Percentiles rank a stretch among this genome's conserved stretches.
These are phyloP conservation scores for Cercophora sp. DNA, from an alignment of 495 filamentous ascomycete species.

Conservation along the genomic window DNA sequence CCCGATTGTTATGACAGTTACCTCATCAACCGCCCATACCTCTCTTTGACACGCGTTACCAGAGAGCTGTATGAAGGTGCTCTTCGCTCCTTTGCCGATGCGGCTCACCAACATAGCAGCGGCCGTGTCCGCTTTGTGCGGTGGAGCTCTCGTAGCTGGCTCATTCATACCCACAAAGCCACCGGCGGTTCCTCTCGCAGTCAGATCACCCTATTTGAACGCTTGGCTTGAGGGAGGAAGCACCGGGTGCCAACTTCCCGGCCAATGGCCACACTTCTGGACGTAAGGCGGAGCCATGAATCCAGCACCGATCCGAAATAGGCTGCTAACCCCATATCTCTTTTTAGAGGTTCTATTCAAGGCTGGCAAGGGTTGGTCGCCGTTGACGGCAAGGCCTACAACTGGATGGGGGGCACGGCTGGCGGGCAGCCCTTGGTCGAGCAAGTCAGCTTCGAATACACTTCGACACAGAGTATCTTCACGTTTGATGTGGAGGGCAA, in stretches of 20 bases:
- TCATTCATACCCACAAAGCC: background rate
- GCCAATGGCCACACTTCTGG: constrained; percentile 26
- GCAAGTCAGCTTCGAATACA: constrained; percentile 63
- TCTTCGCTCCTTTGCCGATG: background rate
- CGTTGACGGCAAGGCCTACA: constrained; percentile 50
- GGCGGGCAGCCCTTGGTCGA: constrained; percentile 43
- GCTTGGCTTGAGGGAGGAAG: constrained; percentile 29
- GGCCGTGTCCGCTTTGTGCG: background rate
- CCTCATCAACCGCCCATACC: too few species aligned
- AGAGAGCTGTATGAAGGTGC: too few species aligned
- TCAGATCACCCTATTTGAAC: constrained; percentile 29
- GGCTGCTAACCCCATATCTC: constrained; percentile 40
- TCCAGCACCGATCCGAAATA: background rate
- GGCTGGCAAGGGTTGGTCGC: constrained; percentile 71
- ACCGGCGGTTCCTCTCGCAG: constrained; percentile 6
- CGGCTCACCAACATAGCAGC: background rate
- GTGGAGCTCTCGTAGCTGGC: constrained; percentile 13
- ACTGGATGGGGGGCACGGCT: constrained; percentile 63
- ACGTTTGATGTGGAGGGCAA: constrained; percentile 67
- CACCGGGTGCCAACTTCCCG: constrained; percentile 21
- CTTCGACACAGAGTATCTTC: constrained; percentile 82
- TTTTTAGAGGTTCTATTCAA: constrained; percentile 62
- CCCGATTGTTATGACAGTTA: too few species aligned
- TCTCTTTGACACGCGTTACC: too few species aligned
- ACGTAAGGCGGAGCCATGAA: constrained; percentile 18